Evolutionary conservation across 1,284 basidiomycete genomes (phyloP), one percentile per base, ranked within the genome.

Genomic region (Trametes polyzona): DNA sequence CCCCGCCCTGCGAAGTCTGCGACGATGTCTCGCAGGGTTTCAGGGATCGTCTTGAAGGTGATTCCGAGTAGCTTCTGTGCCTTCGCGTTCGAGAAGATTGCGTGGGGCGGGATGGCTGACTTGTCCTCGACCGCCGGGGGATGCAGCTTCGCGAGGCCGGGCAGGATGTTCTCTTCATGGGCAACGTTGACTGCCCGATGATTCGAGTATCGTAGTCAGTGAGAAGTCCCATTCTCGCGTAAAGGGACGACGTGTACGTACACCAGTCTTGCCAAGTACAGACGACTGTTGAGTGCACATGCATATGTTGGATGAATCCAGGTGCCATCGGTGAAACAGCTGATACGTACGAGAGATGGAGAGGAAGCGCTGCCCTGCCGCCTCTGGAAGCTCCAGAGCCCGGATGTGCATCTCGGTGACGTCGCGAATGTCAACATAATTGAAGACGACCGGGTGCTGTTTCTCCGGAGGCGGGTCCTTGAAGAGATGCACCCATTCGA

Each of bases 351-450:
- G 74, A 17, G 69, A 70, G 21, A 67, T 58, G n/a, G 74, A 64
- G 60, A 82, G 74, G 64, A 82, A 82, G 11, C 86, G 73, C 65
- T 87, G 69, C 0, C 79, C 80, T 3, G 76, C 78, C 0, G 84
- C 84, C 19, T 74, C 75, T 3, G 73, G 69, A 19, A 72, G 73
- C 26, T 77, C 73, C 2, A 86, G 71, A 1, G 83, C 79, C 10
- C 72, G 73, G 21, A 83, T 73, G 63, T 86, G 84, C 3, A 78
- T 79, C 4, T 75, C 70, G 3, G 82, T 84, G 27, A 87, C 73
- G 62, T 86, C 83, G 19, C 84, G 77, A 2, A 88, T 85, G 63
- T 89, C 84, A 46, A 86, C 74, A 71, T 76, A 84, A 72, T 69
- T 57, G 35, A 54, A 47, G 16, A 39, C 32, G 14, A 14, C 17